Percentiles rank a stretch among this genome's conserved stretches.
These are phyloP conservation scores for Suillus cothurnatus DNA, from an alignment of 768 basidiomycete genomes.

Conservation along the genomic window DNA sequence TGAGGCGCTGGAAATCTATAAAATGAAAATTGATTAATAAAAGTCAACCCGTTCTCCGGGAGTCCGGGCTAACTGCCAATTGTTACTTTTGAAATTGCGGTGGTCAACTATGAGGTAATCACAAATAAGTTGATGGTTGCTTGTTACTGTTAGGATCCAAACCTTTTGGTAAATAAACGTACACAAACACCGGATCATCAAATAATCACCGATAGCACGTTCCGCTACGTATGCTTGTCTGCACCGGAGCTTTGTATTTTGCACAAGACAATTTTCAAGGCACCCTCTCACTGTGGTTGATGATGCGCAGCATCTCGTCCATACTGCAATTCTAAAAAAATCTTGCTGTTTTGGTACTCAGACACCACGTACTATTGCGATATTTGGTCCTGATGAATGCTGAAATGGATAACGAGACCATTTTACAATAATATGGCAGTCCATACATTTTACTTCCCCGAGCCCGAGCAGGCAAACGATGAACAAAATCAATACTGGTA, in stretches of 20 bases:
- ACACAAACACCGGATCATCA: background rate
- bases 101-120: background rate
- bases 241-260: background rate
- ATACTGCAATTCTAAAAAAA: background rate
- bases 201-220: too few relatives aligned
- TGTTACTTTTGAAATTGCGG: background rate
- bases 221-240: background rate
- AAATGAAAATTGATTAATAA: background rate
- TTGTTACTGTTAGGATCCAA: background rate
- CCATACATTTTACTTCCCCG: conserved; percentile 27
- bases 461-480: conserved; percentile 11
- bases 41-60: background rate
- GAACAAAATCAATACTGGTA: conserved; percentile 7
- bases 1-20: background rate
- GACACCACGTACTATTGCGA: background rate
- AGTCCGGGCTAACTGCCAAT: background rate
- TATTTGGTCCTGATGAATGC: background rate
- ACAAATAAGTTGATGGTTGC: background rate
- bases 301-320: background rate
- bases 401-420: background rate
- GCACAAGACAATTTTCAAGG: background rate
- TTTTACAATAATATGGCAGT: conserved; percentile 13
- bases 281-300: background rate
- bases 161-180: conserved; percentile 3
- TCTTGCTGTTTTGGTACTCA: background rate